A percentile compares a stretch with the other conserved stretches of the same genome.
phyloP scores from a whole-genome alignment of 495 filamentous ascomycete genomes.

The Penicillium egyptiacum region DNA sequence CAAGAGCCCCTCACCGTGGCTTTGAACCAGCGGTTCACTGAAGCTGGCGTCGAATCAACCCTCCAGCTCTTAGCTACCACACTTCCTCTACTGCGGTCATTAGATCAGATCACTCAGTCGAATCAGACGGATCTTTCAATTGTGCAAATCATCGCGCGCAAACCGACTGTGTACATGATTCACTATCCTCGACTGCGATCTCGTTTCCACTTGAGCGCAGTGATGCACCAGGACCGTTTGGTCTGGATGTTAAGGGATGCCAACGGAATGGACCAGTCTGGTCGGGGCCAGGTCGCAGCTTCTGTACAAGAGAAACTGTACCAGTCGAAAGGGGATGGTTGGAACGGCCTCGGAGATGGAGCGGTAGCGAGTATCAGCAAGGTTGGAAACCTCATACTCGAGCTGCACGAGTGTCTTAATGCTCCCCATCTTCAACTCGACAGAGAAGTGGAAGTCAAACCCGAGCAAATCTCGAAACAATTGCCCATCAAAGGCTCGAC shows the following conservation, averaged over 20 bases:
- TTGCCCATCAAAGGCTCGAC: background rate
- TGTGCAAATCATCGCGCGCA: slow-evolving; percentile 42
- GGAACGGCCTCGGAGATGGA: slow-evolving; percentile 50
- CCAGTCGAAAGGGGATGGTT: slow-evolving; percentile 47
- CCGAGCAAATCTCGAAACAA: slow-evolving; percentile 3
- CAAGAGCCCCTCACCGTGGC: slow-evolving; percentile 59
- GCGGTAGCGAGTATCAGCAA: slow-evolving; percentile 39
- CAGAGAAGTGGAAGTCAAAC: slow-evolving; percentile 8
- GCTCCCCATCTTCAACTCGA: slow-evolving; percentile 16
- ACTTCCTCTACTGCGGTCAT: slow-evolving; percentile 64
- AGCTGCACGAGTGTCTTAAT: slow-evolving; percentile 35
- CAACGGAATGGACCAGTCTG: slow-evolving; percentile 17
- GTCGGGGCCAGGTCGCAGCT: slow-evolving; percentile 19
- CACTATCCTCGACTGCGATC: slow-evolving; percentile 40
- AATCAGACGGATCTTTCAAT: slow-evolving; percentile 26
- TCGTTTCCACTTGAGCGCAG: slow-evolving; percentile 39
- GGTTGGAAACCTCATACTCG: slow-evolving; percentile 43
- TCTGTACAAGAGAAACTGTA: slow-evolving; percentile 37
- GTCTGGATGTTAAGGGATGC: slow-evolving; percentile 47
- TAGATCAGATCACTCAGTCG: slow-evolving; percentile 48
- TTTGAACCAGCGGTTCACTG: slow-evolving; percentile 53
- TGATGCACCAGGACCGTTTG: slow-evolving; percentile 29
- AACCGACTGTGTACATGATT: slow-evolving; percentile 45
- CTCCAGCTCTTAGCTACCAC: slow-evolving; percentile 58
- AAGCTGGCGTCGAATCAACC: slow-evolving; percentile 55